Conservation (phyloP, 164 flowering plant species). For the Brasenia schreberi region DNA sequence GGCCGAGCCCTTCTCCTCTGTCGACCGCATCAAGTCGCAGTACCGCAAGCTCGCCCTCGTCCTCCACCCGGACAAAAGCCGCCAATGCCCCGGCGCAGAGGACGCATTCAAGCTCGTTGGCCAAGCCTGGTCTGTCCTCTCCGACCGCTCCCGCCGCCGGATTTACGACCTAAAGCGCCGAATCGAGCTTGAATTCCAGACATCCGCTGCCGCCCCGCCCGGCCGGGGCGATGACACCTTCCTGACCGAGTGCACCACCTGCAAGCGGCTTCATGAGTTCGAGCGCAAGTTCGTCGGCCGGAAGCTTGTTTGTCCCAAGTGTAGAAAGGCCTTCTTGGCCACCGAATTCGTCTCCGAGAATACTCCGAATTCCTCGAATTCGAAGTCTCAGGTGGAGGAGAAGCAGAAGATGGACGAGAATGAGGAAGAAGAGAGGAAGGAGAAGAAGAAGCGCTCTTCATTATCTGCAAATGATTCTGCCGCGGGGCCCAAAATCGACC, state of each 20-base stretch:
- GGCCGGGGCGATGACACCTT: slow-evolving; percentile 26
- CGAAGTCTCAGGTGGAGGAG: neutral
- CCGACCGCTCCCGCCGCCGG: slow-evolving; percentile 43
- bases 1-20: slow-evolving; percentile 58
- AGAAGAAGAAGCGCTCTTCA: neutral
- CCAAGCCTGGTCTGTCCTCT: slow-evolving; percentile 48
- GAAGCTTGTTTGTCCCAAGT: slow-evolving; percentile 56
- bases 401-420: neutral
- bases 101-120: slow-evolving; percentile 74
- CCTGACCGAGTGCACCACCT: slow-evolving; percentile 59
- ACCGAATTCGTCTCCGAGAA: slow-evolving; percentile 21
- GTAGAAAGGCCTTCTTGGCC: slow-evolving; percentile 62
- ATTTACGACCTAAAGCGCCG: slow-evolving; percentile 59
- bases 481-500: neutral
- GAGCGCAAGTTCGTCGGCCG: slow-evolving; percentile 68
- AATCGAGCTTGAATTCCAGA: slow-evolving; percentile 37
- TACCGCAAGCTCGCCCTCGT: slow-evolving; percentile 59
- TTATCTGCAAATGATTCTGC: too few relatives aligned
- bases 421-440: neutral
- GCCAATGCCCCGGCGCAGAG: slow-evolving; percentile 35
- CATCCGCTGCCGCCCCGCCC: slow-evolving; percentile 3
- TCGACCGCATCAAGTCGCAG: slow-evolving; percentile 43
- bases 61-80: slow-evolving; percentile 73
- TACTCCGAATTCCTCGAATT: neutral
- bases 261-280: slow-evolving; percentile 56